These are phyloP conservation scores for Moringa oleifera DNA, from an alignment of 345 rosid species.

Conservation along the genomic window DNA sequence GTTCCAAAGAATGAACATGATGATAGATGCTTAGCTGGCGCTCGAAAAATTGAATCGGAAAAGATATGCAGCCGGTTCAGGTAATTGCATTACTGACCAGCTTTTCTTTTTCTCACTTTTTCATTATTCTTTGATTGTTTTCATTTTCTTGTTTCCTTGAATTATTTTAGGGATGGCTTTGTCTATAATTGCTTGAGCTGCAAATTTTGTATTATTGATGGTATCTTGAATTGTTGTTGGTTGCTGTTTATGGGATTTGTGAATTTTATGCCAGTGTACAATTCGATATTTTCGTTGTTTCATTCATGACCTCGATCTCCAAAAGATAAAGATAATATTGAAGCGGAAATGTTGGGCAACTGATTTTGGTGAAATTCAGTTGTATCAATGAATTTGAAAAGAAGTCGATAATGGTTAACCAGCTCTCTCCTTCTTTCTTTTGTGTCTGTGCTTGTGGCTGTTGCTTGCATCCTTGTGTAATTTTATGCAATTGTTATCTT, in stretches of 20 bases:
- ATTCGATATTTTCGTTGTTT: neutral
- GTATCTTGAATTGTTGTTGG: neutral
- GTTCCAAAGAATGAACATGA: slow-evolving; percentile 66
- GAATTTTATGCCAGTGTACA: neutral
- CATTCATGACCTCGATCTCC: too few species aligned
- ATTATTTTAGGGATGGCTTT: neutral
- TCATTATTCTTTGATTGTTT: too few species aligned
- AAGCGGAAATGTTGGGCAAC: neutral
- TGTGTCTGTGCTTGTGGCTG: too few species aligned
- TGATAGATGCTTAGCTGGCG: slow-evolving; percentile 63
- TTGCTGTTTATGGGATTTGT: neutral
- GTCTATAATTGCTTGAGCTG: neutral
- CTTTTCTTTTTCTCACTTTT: too few species aligned
- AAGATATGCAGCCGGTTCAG: slow-evolving; percentile 26
- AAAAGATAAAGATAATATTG: too few species aligned
- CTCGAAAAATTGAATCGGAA: slow-evolving; percentile 47
- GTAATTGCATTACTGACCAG: slow-evolving; percentile 12
- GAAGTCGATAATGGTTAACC: neutral
- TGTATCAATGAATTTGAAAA: too few species aligned
- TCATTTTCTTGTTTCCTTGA: neutral
- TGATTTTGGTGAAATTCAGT: neutral
- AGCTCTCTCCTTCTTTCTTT: too few species aligned
- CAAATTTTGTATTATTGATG: neutral
- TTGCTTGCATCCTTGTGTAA: too few species aligned
- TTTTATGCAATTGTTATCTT: too few species aligned